These are phyloP conservation scores for Tricholoma saponaceum DNA, from an alignment of 768 basidiomycete genomes.

Conservation along the genomic window DNA sequence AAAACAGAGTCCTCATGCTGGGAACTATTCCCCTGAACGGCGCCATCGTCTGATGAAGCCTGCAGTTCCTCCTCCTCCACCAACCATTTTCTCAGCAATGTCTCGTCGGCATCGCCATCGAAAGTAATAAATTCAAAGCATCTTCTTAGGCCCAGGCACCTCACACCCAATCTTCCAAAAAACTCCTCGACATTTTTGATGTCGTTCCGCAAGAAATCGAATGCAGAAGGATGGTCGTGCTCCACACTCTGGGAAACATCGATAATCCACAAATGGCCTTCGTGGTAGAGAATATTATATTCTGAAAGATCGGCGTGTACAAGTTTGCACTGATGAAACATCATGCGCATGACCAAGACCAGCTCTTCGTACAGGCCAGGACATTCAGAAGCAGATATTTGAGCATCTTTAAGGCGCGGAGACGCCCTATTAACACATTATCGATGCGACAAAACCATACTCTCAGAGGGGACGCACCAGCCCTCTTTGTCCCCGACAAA, in stretches of 20 bases:
- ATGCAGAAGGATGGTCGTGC: slow-evolving; percentile 94
- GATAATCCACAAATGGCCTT: slow-evolving; percentile 83
- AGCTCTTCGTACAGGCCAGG: slow-evolving; percentile 72
- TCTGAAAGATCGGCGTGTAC: slow-evolving; percentile 98
- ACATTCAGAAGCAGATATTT: slow-evolving; percentile 42
- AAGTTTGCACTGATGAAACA: slow-evolving; percentile 89
- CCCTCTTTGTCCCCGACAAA: slow-evolving; percentile 82
- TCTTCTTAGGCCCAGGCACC: slow-evolving; percentile 70
- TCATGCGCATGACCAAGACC: slow-evolving; percentile 70
- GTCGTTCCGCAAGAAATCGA: slow-evolving; percentile 93
- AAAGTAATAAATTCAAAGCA: slow-evolving; percentile 88
- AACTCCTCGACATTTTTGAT: slow-evolving; percentile 92
- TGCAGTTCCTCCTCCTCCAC: slow-evolving; percentile 31
- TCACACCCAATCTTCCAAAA: slow-evolving; percentile 73
- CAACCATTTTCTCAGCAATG: slow-evolving; percentile 44
- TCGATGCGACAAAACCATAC: not conserved
- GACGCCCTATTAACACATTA: slow-evolving; percentile 61
- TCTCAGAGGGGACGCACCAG: slow-evolving; percentile 46
- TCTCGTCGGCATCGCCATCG: slow-evolving; percentile 38
- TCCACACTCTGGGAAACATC: slow-evolving; percentile 99
- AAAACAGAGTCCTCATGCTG: slow-evolving; percentile 88
- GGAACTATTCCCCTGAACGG: slow-evolving; percentile 11
- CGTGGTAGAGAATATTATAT: slow-evolving; percentile 93
- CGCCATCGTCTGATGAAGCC: not conserved
- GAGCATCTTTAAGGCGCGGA: slow-evolving; percentile 89